Evolutionary conservation across 805 yeast genomes (phyloP).

Genomic region (Lachancea quebecensis): DNA sequence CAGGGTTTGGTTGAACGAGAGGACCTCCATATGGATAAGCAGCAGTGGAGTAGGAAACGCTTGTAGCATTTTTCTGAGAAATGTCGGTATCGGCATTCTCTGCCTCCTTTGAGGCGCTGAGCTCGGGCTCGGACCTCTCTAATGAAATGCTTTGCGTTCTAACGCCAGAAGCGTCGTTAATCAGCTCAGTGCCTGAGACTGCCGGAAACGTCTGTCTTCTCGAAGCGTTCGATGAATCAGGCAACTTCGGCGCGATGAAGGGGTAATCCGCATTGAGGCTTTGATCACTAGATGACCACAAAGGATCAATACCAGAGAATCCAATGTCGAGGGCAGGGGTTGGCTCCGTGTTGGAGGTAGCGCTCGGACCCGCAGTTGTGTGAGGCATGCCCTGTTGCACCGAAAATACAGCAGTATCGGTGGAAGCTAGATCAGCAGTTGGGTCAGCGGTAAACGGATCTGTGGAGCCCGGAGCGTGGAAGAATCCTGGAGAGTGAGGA

Average conservation of each 20-base stretch:
- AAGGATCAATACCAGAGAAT: conserved; percentile 4
- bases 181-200: conserved; percentile 21
- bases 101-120: conserved; percentile 1
- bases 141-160: conserved; percentile 29
- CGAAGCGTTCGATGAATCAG: conserved; percentile 10
- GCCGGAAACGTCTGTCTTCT: conserved; percentile 32
- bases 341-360: not conserved
- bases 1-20: conserved; percentile 26
- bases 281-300: conserved; percentile 4
- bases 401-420: conserved; percentile 2
- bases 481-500: conserved; percentile 25
- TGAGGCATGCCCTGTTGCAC: not conserved
- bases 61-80: conserved; percentile 1
- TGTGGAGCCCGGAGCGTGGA: conserved; percentile 17
- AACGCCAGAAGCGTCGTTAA: conserved; percentile 5
- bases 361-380: not conserved
- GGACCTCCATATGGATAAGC: conserved; percentile 32
- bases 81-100: not conserved
- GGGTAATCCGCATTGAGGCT: conserved; percentile 5
- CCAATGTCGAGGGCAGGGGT: conserved; percentile 4
- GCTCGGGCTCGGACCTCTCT: conserved; percentile 15
- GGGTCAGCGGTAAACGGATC: conserved; percentile 2
- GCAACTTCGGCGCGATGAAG: conserved; percentile 2
- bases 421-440: not conserved
- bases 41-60: conserved; percentile 23